phyloP scores from a whole-genome alignment of 2,329 filamentous ascomycete species.

The Botrytis squamosa region DNA sequence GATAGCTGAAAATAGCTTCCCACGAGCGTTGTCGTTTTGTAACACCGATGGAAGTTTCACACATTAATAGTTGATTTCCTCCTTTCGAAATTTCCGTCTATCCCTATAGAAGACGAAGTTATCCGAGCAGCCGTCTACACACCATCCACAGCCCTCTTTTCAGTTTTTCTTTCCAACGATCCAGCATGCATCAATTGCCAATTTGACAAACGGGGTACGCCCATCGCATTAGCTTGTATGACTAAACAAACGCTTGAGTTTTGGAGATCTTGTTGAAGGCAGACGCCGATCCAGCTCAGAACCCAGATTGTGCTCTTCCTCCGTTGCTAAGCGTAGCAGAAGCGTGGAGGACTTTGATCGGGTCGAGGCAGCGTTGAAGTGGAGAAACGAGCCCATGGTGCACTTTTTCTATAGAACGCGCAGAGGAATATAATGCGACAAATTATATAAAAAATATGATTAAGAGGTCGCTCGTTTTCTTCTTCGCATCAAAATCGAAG shows the following conservation, averaged over 20 bases:
- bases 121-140: neutral
- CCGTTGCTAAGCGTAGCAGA: neutral
- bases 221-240: neutral
- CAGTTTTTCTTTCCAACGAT: neutral
- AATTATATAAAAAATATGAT: too few species aligned
- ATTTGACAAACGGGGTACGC: neutral
- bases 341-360: neutral
- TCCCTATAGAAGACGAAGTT: neutral
- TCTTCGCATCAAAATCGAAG: neutral
- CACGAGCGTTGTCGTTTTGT: neutral
- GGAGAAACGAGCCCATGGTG: neutral
- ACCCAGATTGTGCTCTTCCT: neutral
- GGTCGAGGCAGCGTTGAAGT: neutral
- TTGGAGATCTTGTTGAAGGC: neutral
- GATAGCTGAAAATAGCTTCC: neutral
- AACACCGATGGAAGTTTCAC: neutral
- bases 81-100: neutral
- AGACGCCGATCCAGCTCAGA: neutral
- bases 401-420: neutral
- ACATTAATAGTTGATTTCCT: neutral
- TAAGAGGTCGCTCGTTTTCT: neutral
- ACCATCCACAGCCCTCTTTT: neutral
- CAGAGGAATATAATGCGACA: neutral
- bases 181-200: neutral
- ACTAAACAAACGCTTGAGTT: neutral